Percentiles rank a stretch among this genome's conserved stretches.
phyloP scores from a whole-genome alignment of 2,329 filamentous ascomycete genomes.

The Stagonosporopsis vannaccii region DNA sequence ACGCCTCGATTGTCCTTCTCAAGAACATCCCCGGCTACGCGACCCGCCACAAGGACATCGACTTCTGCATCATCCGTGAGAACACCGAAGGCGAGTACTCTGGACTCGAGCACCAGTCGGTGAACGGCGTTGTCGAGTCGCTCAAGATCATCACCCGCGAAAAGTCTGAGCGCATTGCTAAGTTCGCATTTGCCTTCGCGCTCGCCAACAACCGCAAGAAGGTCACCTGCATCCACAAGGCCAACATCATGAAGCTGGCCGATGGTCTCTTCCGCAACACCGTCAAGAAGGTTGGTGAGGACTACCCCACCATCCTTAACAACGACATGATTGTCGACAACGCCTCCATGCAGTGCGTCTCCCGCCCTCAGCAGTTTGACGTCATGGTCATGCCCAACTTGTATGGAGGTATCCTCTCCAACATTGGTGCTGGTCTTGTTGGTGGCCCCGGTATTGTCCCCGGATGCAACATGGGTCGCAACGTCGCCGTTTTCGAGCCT shows the following conservation, averaged over 20 bases:
- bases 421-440: constrained; percentile 96
- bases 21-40: constrained; percentile 99
- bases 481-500: constrained; percentile 97
- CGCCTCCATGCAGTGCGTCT: constrained; percentile 98
- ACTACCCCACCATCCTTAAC: constrained; percentile 93
- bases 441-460: constrained; percentile 97
- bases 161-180: constrained; percentile 99
- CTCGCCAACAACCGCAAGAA: constrained; percentile 99
- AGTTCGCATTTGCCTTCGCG: constrained; percentile 97
- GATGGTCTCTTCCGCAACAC: constrained; percentile 99
- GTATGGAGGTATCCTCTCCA: constrained; percentile 98
- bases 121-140: constrained; percentile 94
- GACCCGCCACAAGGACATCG: constrained; percentile 96
- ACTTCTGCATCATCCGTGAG: constrained; percentile 99
- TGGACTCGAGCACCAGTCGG: constrained; percentile 97
- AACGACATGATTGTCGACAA: constrained; percentile 99
- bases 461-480: constrained; percentile 99
- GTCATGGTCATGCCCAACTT: constrained; percentile 99
- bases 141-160: constrained; percentile 99
- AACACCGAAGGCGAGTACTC: constrained; percentile 99
- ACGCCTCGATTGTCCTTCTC: constrained; percentile 95
- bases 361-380: constrained; percentile 95
- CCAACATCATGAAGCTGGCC: constrained; percentile 99
- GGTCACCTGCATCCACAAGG: constrained; percentile 99
- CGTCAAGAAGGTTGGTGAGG: constrained; percentile 90